Evolutionary conservation across 1,284 basidiomycete genomes (phyloP).

Genomic region (Irpex lacteus): DNA sequence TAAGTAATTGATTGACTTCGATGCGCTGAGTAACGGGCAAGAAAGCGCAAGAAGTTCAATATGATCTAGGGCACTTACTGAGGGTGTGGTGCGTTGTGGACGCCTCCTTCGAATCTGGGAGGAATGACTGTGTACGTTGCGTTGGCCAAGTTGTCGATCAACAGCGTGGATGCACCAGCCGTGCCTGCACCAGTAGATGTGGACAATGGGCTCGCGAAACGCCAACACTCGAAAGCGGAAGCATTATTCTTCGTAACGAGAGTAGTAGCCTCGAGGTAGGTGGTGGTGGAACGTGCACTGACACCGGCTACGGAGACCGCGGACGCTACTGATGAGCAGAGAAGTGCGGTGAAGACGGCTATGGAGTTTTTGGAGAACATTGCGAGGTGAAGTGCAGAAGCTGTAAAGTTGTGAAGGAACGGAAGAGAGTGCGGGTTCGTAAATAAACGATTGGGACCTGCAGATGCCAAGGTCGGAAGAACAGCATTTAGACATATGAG

Average conservation of each 20-base stretch:
- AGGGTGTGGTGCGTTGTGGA: conserved; percentile 21
- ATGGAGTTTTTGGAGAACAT: neutral
- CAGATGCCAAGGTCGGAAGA: neutral
- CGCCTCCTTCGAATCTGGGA: conserved; percentile 19
- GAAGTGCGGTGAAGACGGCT: neutral
- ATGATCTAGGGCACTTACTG: conserved; percentile 18
- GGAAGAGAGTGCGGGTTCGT: neutral
- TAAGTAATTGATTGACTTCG: neutral
- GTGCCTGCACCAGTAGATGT: conserved; percentile 22
- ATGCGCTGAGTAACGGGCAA: neutral
- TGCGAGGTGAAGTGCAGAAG: neutral
- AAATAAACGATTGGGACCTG: neutral
- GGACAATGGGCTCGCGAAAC: conserved; percentile 19
- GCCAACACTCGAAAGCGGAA: conserved; percentile 25
- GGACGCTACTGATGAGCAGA: neutral
- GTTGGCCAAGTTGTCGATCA: conserved; percentile 24
- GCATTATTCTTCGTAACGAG: conserved; percentile 15
- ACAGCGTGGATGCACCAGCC: conserved; percentile 19
- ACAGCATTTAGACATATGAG: neutral
- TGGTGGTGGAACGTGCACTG: neutral
- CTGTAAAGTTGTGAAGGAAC: neutral
- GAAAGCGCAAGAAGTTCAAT: neutral
- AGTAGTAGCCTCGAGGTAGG: conserved; percentile 21
- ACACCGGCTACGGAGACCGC: neutral
- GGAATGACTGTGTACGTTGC: conserved; percentile 25